A percentile compares a stretch with the other conserved stretches of the same genome.
Conservation (phyloP, 768 basidiomycete species). For the Boletus huronensis region DNA sequence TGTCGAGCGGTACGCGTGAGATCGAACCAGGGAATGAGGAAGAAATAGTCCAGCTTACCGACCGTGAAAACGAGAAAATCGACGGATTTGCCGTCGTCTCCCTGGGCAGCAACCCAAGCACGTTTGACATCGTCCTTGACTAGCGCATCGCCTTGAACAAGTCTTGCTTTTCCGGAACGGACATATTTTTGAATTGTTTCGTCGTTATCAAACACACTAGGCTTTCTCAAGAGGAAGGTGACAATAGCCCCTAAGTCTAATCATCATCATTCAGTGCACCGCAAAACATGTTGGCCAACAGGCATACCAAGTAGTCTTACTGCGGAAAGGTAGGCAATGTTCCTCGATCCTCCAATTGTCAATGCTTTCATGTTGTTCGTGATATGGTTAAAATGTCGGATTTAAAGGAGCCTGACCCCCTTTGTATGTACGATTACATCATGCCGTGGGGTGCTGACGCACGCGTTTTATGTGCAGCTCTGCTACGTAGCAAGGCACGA, state of each 20-base stretch:
- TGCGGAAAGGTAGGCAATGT: slow-evolving; percentile 51
- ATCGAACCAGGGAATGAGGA: background rate
- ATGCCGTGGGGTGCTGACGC: background rate
- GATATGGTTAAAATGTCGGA: background rate
- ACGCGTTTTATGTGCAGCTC: no score
- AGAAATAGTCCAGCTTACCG: slow-evolving; percentile 37
- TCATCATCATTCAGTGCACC: background rate
- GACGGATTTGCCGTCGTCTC: slow-evolving; percentile 33
- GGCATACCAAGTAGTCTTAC: slow-evolving; percentile 46
- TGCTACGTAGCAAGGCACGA: no score
- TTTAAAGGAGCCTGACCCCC: background rate
- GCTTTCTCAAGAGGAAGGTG: slow-evolving; percentile 58
- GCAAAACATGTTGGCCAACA: background rate
- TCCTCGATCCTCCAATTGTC: slow-evolving; percentile 51
- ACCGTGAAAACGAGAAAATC: slow-evolving; percentile 61
- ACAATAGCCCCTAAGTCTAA: slow-evolving; percentile 57
- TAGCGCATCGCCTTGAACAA: slow-evolving; percentile 62
- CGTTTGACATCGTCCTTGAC: slow-evolving; percentile 46
- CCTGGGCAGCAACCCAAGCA: slow-evolving; percentile 45
- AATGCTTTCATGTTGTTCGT: slow-evolving; percentile 33
- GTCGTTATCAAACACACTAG: slow-evolving; percentile 52
- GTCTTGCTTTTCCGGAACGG: slow-evolving; percentile 45
- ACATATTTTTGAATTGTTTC: slow-evolving; percentile 50
- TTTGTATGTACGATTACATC: slow-evolving; percentile 11
- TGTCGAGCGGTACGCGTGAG: background rate